These are phyloP conservation scores for Elsinoe necatrix DNA, from an alignment of 2,329 filamentous ascomycete genomes.

Conservation along the genomic window DNA sequence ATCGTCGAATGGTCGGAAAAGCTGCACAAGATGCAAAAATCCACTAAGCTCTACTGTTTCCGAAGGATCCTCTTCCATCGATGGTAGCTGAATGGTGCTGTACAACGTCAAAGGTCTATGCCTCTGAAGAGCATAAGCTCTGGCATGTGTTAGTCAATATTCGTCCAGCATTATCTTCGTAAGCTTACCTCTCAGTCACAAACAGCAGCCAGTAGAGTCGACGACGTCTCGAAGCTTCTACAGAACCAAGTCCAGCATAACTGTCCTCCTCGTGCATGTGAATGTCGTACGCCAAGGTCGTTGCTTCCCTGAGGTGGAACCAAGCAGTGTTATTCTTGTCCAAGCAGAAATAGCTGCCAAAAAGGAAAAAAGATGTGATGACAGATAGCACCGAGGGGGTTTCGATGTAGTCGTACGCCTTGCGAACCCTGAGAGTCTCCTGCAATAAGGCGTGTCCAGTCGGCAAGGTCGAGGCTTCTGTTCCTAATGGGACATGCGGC, in stretches of 20 bases:
- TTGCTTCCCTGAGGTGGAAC: conserved; percentile 54
- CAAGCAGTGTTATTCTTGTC: conserved; percentile 55
- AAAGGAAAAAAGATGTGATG: conserved; percentile 56
- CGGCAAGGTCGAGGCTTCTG: conserved; percentile 41
- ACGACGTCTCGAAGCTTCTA: conserved; percentile 47
- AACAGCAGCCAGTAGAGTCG: conserved; percentile 56
- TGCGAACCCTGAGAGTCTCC: conserved; percentile 49
- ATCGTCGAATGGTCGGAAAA: conserved; percentile 56
- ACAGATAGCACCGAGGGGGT: conserved; percentile 47
- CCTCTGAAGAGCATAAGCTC: conserved; percentile 55
- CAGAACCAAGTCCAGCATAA: conserved; percentile 42
- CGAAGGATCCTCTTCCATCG: conserved; percentile 41
- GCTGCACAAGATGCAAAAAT: conserved; percentile 52
- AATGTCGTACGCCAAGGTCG: conserved; percentile 51
- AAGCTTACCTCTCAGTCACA: conserved; percentile 48
- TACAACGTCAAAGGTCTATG: conserved; percentile 56
- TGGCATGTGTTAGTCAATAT: conserved; percentile 25
- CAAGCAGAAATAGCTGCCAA: conserved; percentile 53
- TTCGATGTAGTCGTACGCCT: conserved; percentile 51
- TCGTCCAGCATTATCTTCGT: neutral
- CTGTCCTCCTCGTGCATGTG: conserved; percentile 51
- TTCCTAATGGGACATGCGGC: conserved; percentile 23
- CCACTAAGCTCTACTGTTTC: conserved; percentile 50
- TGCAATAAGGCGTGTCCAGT: conserved; percentile 49
- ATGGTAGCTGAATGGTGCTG: conserved; percentile 49